Evolutionary conservation across 306 rosid species (phyloP).

Genomic region (Astragalus glycyphyllos): DNA sequence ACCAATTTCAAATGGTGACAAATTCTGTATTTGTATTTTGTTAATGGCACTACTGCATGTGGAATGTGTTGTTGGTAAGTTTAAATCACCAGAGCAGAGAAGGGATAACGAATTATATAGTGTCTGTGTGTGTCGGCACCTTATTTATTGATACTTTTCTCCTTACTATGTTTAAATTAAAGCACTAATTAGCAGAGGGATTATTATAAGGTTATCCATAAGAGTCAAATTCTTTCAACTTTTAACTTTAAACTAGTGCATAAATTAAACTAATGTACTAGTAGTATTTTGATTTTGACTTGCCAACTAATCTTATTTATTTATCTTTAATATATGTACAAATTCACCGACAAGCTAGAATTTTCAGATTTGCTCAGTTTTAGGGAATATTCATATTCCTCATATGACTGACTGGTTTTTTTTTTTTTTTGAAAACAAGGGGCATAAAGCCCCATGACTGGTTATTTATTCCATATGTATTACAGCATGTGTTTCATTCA

Average conservation of each 20-base stretch:
- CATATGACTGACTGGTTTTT: constrained; percentile 33
- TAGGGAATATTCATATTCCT: constrained; percentile 28
- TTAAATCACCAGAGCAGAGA: constrained; percentile 25
- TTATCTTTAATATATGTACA: not conserved
- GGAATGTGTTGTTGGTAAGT: constrained; percentile 39
- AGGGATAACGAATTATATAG: constrained; percentile 29
- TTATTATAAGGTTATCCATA: too few relatives aligned
- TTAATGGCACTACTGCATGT: constrained; percentile 33
- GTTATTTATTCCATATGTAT: constrained; percentile 18
- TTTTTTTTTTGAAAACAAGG: too few relatives aligned
- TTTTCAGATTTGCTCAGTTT: constrained; percentile 26
- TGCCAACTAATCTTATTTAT: not conserved
- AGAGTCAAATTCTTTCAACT: not conserved
- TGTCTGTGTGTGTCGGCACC: constrained; percentile 58
- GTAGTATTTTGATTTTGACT: not conserved
- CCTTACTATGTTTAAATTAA: too few relatives aligned
- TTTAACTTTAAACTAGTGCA: not conserved
- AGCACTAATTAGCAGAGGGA: too few relatives aligned
- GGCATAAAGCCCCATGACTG: too few relatives aligned
- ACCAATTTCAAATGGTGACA: constrained; percentile 43
- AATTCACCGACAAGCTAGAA: constrained; percentile 27
- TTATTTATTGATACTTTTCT: not conserved
- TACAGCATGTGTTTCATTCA: not conserved
- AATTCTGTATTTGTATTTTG: constrained; percentile 44
- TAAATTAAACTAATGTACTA: too few relatives aligned